Evolutionary conservation across 805 yeast genomes (phyloP), one percentile per base, ranked within the genome.

Genomic region (Lachancea waltii): DNA sequence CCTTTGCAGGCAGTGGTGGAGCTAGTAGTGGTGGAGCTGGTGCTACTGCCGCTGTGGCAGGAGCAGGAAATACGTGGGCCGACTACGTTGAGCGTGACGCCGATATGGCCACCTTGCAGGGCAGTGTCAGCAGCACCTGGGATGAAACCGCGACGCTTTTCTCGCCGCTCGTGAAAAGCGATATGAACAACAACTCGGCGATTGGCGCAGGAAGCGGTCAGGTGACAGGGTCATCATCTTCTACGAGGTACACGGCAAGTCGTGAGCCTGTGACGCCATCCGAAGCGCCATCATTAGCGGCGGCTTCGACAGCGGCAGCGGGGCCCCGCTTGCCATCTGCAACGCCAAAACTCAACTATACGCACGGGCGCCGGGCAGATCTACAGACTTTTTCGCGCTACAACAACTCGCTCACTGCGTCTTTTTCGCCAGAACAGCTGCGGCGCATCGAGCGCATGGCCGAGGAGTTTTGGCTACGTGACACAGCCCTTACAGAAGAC

Each of bases 401-500:
- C 42, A 47, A 45, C 43, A 47, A 47, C 42, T 38, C 43, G n/a
- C 35, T 47, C 30, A 39, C 38, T 37, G 40, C 39, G 25, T 30
- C 42, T 2, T 23, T 33, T 11, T 25, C 38, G 14, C 18, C 35
- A 24, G 38, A 31, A 32, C 43, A 34, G 29, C 30, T 36, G 25
- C 38, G 22, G 14, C 40, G 32, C 20, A 28, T 46, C 27, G 51
- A 41, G 40, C 46, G 48, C 30, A 40, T 48, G 46, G 46, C 43
- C 8, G 46, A 50, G 28, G 40, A 38, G 27, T 50, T 50, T 36
- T 58, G 62, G 62, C 40, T 56, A 13, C 48, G 47, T 25, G 57
- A 50, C 27, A 49, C 45, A 2, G 40, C 36, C 21, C 44, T 53
- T 16, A 50, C 50, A 17, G 58, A 50, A 20, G 49, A 49, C 27